Percentiles rank a stretch among this genome's conserved stretches.
These are phyloP conservation scores for Quercus bicolor DNA, from an alignment of 306 rosid species.

Conservation along the genomic window DNA sequence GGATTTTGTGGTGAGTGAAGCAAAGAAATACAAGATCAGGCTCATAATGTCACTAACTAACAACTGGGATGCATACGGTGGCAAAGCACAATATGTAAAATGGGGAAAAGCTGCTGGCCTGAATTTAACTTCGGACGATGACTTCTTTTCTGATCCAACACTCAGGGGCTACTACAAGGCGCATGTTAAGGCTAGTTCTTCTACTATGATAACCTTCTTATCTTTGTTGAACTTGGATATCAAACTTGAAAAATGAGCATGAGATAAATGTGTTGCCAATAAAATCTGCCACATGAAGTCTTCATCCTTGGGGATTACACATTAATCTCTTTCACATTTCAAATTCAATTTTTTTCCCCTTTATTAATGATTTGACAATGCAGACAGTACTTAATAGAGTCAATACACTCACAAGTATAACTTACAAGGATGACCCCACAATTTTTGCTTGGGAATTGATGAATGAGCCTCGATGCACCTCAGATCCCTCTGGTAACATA, in stretches of 20 bases:
- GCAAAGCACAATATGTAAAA: constrained; percentile 87
- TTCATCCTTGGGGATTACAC: not conserved
- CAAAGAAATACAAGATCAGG: constrained; percentile 76
- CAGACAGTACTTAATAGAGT: constrained; percentile 87
- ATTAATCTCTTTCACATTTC: not conserved
- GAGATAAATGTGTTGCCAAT: not conserved
- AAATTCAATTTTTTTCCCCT: not conserved
- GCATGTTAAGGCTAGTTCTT: constrained; percentile 69
- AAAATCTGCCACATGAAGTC: not conserved
- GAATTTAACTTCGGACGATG: constrained; percentile 76
- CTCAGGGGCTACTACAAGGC: constrained; percentile 79
- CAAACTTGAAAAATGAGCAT: not conserved
- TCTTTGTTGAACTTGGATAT: not conserved
- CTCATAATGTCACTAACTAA: constrained; percentile 70
- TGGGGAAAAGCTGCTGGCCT: constrained; percentile 94
- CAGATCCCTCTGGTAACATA: constrained; percentile 70
- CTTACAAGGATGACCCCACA: constrained; percentile 94
- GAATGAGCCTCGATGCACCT: constrained; percentile 90
- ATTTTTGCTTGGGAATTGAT: constrained; percentile 95
- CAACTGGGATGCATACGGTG: constrained; percentile 99
- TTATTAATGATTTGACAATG: constrained; percentile 4
- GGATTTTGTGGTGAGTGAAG: constrained; percentile 91
- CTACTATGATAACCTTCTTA: not conserved
- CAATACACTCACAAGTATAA: constrained; percentile 66
- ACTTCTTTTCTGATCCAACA: constrained; percentile 80